phyloP scores from a whole-genome alignment of 176 grass and related monocot species.

The Oropetium thomaeum region DNA sequence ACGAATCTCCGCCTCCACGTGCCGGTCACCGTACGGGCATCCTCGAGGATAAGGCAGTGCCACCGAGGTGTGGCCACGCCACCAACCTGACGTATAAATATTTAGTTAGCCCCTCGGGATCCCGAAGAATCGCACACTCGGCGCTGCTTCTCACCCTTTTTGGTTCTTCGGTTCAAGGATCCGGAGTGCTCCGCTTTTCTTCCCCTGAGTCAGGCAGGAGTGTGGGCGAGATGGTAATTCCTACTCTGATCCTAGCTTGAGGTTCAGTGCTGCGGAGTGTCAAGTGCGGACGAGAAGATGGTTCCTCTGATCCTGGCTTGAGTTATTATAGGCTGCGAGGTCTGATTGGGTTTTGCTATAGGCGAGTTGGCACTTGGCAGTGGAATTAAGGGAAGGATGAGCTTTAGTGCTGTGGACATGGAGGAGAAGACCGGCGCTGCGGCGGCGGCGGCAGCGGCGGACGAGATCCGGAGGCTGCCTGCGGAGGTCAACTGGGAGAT shows the following conservation, averaged over 20 bases:
- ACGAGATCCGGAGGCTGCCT: slow-evolving; percentile 40
- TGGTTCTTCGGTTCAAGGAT: not conserved
- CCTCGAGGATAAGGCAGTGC: slow-evolving; percentile 33
- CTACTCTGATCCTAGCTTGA: too few relatives aligned
- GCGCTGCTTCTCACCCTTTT: not conserved
- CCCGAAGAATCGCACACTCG: slow-evolving; percentile 29
- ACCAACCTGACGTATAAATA: slow-evolving; percentile 43
- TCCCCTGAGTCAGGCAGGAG: too few relatives aligned
- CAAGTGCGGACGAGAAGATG: not conserved
- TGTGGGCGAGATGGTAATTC: too few relatives aligned
- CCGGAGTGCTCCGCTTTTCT: not conserved
- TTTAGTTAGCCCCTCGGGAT: slow-evolving; percentile 44
- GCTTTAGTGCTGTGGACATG: slow-evolving; percentile 53
- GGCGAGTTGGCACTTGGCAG: not conserved
- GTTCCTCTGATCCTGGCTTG: not conserved
- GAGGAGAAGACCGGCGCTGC: slow-evolving; percentile 45
- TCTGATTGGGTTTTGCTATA: slow-evolving; percentile 1
- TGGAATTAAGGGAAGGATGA: slow-evolving; percentile 51
- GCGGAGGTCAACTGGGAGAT: slow-evolving; percentile 99
- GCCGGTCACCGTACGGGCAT: slow-evolving; percentile 12
- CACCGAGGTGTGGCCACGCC: slow-evolving; percentile 11
- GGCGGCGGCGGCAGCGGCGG: slow-evolving; percentile 28
- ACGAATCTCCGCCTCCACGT: slow-evolving; percentile 30
- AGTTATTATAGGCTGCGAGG: not conserved
- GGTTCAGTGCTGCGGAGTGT: not conserved